A percentile compares a stretch with the other conserved stretches of the same genome.
phyloP scores from a whole-genome alignment of 257 asterid species.

The Cynanchum wilfordii region DNA sequence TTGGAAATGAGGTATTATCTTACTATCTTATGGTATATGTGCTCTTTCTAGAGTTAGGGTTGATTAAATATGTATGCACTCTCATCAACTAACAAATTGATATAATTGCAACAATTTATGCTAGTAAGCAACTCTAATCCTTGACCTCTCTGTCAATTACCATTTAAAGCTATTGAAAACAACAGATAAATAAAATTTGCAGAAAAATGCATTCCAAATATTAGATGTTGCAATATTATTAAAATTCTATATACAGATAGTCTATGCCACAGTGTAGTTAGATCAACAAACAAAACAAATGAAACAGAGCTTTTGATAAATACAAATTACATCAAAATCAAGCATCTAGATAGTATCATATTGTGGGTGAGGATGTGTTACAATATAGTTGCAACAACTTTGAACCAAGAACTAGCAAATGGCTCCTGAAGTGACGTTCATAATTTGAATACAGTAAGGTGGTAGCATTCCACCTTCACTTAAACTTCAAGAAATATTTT shows the following conservation, averaged over 20 bases:
- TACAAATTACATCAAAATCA: neutral
- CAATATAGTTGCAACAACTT: neutral
- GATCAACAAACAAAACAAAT: neutral
- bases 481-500: neutral
- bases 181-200: neutral
- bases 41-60: neutral
- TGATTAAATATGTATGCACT: neutral
- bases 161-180: neutral
- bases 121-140: neutral
- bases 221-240: neutral
- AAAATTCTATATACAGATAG: no score
- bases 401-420: neutral
- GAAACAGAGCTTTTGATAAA: neutral
- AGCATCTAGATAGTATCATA: neutral
- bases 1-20: neutral
- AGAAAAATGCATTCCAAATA: neutral
- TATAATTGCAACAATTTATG: neutral
- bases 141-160: neutral
- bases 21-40: neutral
- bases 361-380: neutral
- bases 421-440: neutral
- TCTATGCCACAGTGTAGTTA: neutral
- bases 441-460: neutral
- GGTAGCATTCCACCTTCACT: neutral
- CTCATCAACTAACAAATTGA: neutral